phyloP scores from a whole-genome alignment of 768 basidiomycete species.

The Leucosporidium creatinivorum region DNA sequence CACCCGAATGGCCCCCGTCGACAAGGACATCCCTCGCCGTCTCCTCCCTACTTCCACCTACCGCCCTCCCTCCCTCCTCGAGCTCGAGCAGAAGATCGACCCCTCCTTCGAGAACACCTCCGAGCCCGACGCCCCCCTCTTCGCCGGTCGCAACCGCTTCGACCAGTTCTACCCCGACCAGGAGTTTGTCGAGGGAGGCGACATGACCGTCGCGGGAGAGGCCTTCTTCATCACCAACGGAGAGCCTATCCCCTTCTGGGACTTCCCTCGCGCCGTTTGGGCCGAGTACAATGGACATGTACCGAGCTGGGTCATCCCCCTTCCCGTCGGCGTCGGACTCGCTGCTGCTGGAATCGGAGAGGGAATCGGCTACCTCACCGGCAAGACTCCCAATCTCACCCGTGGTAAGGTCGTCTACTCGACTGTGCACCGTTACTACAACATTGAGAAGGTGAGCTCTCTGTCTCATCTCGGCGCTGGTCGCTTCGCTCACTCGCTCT shows the following conservation, averaged over 20 bases:
- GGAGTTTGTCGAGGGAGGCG: neutral
- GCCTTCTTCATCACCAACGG: conserved; percentile 96
- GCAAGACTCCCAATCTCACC: conserved; percentile 79
- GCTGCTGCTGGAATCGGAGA: conserved; percentile 65
- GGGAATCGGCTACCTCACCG: conserved; percentile 61
- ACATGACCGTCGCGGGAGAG: conserved; percentile 71
- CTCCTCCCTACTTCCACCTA: conserved; percentile 27
- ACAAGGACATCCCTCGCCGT: conserved; percentile 26
- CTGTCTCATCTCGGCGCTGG: no score
- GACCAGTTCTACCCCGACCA: conserved; percentile 35
- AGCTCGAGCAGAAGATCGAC: conserved; percentile 20
- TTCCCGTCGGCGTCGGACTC: conserved; percentile 41
- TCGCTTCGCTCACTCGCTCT: neutral
- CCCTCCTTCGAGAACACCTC: conserved; percentile 23
- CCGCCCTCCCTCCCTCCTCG: conserved; percentile 21
- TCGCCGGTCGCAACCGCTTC: conserved; percentile 32
- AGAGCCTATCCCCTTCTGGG: conserved; percentile 95
- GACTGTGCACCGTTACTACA: conserved; percentile 75
- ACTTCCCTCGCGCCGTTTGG: conserved; percentile 78
- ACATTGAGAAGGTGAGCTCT: conserved; percentile 67
- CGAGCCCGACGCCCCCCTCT: conserved; percentile 21
- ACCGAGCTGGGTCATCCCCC: conserved; percentile 11
- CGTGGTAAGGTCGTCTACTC: conserved; percentile 72
- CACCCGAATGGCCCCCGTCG: conserved; percentile 42
- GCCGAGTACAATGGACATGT: conserved; percentile 49